Evolutionary conservation across 2,329 filamentous ascomycete genomes (phyloP).

Genomic region (Colletotrichum brevisporum): DNA sequence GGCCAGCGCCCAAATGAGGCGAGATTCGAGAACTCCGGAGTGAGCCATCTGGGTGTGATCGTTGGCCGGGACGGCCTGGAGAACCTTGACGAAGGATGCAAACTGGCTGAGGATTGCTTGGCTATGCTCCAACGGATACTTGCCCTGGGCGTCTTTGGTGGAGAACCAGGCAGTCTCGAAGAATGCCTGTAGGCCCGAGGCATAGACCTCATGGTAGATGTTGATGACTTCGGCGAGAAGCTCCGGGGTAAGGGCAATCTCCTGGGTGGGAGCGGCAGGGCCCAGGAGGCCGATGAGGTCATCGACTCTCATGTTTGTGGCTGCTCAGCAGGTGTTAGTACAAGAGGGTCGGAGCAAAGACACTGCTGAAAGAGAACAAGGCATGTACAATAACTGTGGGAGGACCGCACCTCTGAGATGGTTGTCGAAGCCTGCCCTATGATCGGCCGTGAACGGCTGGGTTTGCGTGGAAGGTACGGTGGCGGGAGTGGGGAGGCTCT

Average conservation of each 20-base stretch:
- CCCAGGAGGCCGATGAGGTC: slow-evolving; percentile 78
- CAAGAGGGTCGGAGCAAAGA: slow-evolving; percentile 46
- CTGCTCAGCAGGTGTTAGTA: slow-evolving; percentile 64
- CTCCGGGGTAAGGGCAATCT: slow-evolving; percentile 65
- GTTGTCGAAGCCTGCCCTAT: slow-evolving; percentile 46
- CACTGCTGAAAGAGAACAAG: slow-evolving; percentile 49
- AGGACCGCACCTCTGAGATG: slow-evolving; percentile 66
- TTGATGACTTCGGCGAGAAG: slow-evolving; percentile 76
- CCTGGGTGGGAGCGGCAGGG: slow-evolving; percentile 69
- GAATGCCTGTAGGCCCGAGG: slow-evolving; percentile 79
- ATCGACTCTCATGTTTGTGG: slow-evolving; percentile 78
- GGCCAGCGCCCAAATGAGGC: slow-evolving; percentile 73
- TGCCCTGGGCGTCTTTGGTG: slow-evolving; percentile 58
- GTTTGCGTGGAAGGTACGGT: slow-evolving; percentile 48
- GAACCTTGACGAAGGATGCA: slow-evolving; percentile 72
- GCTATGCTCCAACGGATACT: slow-evolving; percentile 65
- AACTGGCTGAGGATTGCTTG: slow-evolving; percentile 75
- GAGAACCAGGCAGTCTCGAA: slow-evolving; percentile 90
- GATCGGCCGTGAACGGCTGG: slow-evolving; percentile 47
- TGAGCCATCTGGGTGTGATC: slow-evolving; percentile 67
- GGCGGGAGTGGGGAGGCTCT: slow-evolving; percentile 53
- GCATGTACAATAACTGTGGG: slow-evolving; percentile 44
- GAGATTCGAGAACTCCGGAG: slow-evolving; percentile 69
- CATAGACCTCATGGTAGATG: slow-evolving; percentile 83
- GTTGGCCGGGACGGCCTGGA: slow-evolving; percentile 63